phyloP scores from a whole-genome alignment of 148 eudicot species.

The Persicaria tinctoria region DNA sequence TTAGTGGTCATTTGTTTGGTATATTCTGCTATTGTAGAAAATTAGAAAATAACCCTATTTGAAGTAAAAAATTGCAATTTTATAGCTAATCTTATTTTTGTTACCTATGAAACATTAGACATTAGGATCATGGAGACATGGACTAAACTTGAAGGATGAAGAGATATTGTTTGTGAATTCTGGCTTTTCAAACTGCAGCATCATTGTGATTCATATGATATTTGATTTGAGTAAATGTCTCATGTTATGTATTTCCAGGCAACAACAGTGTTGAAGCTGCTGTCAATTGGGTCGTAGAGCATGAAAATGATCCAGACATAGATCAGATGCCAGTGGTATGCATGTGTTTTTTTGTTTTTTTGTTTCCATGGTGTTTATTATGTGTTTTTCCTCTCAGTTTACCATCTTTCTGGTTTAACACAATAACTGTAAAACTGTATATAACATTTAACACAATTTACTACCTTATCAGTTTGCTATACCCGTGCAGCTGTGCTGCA shows the following conservation, averaged over 20 bases:
- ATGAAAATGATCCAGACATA: conserved; percentile 83
- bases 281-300: conserved; percentile 92
- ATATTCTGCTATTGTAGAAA: too few relatives aligned
- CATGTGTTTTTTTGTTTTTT: neutral
- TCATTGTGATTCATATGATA: neutral
- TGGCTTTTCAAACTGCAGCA: neutral
- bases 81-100: neutral
- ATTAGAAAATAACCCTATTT: too few relatives aligned
- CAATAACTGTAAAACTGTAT: too few relatives aligned
- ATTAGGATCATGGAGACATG: neutral
- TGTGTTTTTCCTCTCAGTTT: neutral
- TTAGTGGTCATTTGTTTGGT: too few relatives aligned
- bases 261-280: conserved; percentile 76
- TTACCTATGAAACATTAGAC: neutral
- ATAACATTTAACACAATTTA: neutral
- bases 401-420: too few relatives aligned
- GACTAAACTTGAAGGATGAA: neutral
- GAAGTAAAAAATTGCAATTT: too few relatives aligned
- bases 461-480: neutral
- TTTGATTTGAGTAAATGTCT: neutral
- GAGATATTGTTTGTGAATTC: neutral
- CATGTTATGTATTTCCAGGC: conserved; percentile 31
- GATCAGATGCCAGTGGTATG: conserved; percentile 87
- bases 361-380: neutral
- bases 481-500: neutral